Conservation (phyloP, 306 rosid genomes). For the Cotoneaster glaucophyllus region DNA sequence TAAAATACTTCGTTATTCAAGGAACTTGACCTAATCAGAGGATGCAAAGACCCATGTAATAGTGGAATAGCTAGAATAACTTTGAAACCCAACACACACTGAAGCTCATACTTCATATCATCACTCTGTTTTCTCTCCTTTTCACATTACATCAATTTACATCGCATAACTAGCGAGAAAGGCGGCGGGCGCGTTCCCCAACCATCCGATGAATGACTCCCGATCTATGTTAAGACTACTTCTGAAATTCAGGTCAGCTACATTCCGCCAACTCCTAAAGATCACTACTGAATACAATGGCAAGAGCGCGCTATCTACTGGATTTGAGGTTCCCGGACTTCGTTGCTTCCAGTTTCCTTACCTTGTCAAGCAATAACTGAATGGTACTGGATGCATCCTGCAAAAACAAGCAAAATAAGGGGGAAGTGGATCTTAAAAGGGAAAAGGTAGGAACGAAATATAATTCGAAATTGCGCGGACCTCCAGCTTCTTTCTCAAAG, state of each 20-base stretch:
- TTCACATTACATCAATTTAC: neutral
- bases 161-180: neutral
- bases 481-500: conserved; percentile 68
- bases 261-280: neutral
- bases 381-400: conserved; percentile 81
- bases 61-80: no score
- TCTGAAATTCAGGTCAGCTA: neutral
- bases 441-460: neutral
- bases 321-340: neutral
- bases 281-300: neutral
- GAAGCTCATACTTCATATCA: neutral
- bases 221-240: neutral
- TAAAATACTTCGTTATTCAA: no score
- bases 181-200: neutral
- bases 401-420: neutral
- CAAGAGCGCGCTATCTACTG: neutral
- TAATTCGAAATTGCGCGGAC: conserved; percentile 15
- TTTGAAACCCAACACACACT: neutral
- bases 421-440: neutral
- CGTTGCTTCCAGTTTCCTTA: conserved; percentile 43
- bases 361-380: conserved; percentile 59
- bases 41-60: no score
- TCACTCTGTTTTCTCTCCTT: neutral
- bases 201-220: neutral
- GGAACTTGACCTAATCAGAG: no score